Base-by-base conservation (phyloP, 192 early-diverging fungal species). In the Diversispora epigaea region DNA sequence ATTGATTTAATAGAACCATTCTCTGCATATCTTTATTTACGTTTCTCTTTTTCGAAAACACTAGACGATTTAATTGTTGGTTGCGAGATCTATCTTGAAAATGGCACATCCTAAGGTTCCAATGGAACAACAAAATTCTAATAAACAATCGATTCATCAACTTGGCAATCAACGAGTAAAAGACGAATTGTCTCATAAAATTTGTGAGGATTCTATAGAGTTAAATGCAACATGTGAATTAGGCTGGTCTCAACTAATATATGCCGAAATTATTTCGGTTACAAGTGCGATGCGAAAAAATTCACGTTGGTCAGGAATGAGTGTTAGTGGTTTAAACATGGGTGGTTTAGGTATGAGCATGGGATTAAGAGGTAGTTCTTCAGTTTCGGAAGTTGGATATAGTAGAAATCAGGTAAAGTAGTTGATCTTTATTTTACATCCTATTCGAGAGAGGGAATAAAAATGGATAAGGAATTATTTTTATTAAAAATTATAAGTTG, bases 201-300 rank as follows among this genome's bases (percentile, higher is more conserved):
- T 32, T 32, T 32, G 25, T 32, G 25, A 32, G 0, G 25, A 32
- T 32, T 32, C 25, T 32, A 32, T 32, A 32, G 25, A 32, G 25
- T 32, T 32, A 32, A 61, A 72, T 22, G 75, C 80, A 40, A 76
- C 63, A 55, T 86, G 80, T 70, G 91, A 93, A 80, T 77, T 91
- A n/a, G 75, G 77, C 43, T 92, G 92, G 92, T 76, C 80, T 17
- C 86, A 91, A 77, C 76, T 94, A 50, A 78, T 94, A 22, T 87
- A 93, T 77, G 80, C 88, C 17, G 93, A 94, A 79, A 91, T 93
- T 64, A 86, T 89, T 61, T 83, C 80, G 66, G 92, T 95, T 32
- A 90, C 88, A 14, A 88, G 83, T 71, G 89, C 90, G 44, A 93
- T 95, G 92, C 84, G 91, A 21, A 91, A 89, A 78, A 94, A 93